Evolutionary conservation across 257 asterid species (phyloP).

Genomic region (Marsdenia floribunda): DNA sequence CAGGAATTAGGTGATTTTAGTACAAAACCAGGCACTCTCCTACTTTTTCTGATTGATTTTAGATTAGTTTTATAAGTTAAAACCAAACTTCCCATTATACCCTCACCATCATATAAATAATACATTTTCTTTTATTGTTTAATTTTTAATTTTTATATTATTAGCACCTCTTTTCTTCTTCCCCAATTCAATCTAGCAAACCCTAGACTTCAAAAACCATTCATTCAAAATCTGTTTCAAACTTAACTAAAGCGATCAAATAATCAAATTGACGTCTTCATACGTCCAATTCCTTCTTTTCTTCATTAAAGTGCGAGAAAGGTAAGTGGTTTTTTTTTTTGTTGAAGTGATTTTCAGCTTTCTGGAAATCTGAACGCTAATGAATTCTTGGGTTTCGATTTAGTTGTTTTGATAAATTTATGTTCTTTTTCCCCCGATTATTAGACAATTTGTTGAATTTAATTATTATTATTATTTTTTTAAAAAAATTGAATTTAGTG

Average conservation of each 20-base stretch:
- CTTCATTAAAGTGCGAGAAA: constrained; percentile 26
- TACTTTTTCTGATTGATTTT: constrained; percentile 30
- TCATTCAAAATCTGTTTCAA: constrained; percentile 24
- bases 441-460: constrained; percentile 2
- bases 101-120: constrained; percentile 29
- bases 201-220: constrained; percentile 41
- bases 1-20: constrained; percentile 40
- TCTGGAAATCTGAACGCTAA: constrained; percentile 21
- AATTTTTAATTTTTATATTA: background rate
- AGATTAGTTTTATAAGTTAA: constrained; percentile 4
- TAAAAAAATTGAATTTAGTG: constrained; percentile 6
- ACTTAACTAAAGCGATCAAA: constrained; percentile 25
- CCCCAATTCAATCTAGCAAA: constrained; percentile 39
- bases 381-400: constrained; percentile 12
- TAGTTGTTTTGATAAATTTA: constrained; percentile 24
- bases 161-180: constrained; percentile 22
- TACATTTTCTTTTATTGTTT: constrained; percentile 10
- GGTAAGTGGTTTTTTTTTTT: constrained; percentile 34
- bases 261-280: constrained; percentile 20
- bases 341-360: constrained; percentile 2
- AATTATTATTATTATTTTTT: background rate
- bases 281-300: constrained; percentile 19
- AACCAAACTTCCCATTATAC: constrained; percentile 37
- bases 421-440: constrained; percentile 19
- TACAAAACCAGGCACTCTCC: constrained; percentile 28